phyloP scores from a whole-genome alignment of 345 rosid genomes.

The Draba incana region DNA sequence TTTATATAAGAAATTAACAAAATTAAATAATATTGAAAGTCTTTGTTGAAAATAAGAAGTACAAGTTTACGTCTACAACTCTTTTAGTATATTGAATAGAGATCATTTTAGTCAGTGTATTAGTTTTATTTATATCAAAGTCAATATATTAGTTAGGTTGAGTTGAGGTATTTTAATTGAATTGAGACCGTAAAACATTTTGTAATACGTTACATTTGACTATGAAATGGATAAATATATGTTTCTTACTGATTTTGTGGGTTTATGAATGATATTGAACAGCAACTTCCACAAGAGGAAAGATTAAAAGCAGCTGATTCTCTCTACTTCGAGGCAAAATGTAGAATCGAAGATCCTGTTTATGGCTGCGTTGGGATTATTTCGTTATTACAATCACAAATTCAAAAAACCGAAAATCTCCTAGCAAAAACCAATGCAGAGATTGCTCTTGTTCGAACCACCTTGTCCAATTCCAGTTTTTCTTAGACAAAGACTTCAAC shows the following conservation, averaged over 20 bases:
- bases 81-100: background rate
- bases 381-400: conserved; percentile 23
- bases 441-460: conserved; percentile 29
- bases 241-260: background rate
- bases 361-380: conserved; percentile 31
- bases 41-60: conserved; percentile 8
- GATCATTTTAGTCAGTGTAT: conserved; percentile 2
- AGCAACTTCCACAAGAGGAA: conserved; percentile 24
- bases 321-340: conserved; percentile 30
- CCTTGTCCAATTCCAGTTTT: background rate
- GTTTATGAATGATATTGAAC: conserved; percentile 6
- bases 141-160: conserved; percentile 15
- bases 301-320: conserved; percentile 21
- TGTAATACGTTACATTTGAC: background rate
- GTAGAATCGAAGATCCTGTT: conserved; percentile 27
- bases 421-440: conserved; percentile 21
- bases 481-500: background rate
- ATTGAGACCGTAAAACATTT: background rate
- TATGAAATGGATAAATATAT: background rate
- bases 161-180: background rate
- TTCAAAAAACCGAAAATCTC: conserved; percentile 14
- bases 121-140: background rate
- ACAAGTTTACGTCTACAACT: conserved; percentile 29
- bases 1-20: background rate
- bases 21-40: conserved; percentile 8